Base-by-base conservation (phyloP, 2,329 filamentous ascomycete genomes). In the Simplicillium aogashimaense region DNA sequence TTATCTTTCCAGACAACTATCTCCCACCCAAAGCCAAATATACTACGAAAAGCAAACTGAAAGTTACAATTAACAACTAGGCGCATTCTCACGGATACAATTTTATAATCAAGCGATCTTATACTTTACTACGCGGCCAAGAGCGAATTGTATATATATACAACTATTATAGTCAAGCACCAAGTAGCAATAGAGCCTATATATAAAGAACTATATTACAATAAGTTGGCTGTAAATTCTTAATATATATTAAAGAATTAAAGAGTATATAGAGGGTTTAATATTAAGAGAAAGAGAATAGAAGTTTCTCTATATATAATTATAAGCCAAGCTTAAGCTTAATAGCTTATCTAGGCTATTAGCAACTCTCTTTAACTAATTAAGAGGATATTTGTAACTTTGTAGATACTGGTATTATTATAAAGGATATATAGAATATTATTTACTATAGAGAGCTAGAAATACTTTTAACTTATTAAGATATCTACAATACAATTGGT, bases 401-500 rank as follows among this genome's bases (percentile, higher is more conserved):
- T 35, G 13, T 37, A 25, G 38, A 38, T 36, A 29, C 48, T 37
- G 40, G 48, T 15, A 35, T 46, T 4, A 37, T 43, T 3, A 43
- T 40, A 13, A 46, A 43, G 18, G 42, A 47, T 10, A 50, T 51
- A 18, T 32, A 30, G 17, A 45, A 42, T 8, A 47, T 48, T 42
- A 15, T 47, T n/a, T 32, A 33, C 12, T 15, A n/a, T n/a, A n/a
- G 45, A 15, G 16, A 47, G 20, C 35, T 28, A n/a, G 38, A 45
- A 17, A 41, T 41, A 3, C 11, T 47, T 18, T 37, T 39, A 35
- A 50, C 44, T 18, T 34, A 51, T 36, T 33, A 49, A 43, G 45
- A 52, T 48, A 47, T 53, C 14, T 52, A 49, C 31, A 52, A 52
- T 35, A 33, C 36, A 3, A 51, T 52, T 46, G 39, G 39, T 16